These are phyloP conservation scores for Reutealis trisperma DNA, from an alignment of 345 rosid species.

Conservation along the genomic window DNA sequence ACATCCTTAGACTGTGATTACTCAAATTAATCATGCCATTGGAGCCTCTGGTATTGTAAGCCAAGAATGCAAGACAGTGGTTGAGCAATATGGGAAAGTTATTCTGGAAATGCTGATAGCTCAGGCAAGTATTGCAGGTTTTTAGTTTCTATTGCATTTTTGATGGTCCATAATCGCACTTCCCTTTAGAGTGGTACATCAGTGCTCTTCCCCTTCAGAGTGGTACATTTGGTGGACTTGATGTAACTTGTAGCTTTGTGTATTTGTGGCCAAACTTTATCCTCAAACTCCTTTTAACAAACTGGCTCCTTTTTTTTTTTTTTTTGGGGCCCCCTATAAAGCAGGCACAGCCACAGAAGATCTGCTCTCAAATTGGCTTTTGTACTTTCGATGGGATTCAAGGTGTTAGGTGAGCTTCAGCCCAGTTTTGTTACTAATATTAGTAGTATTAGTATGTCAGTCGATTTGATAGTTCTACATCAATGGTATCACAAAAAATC, in stretches of 20 bases:
- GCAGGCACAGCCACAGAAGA: conserved; percentile 28
- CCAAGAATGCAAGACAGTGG: conserved; percentile 38
- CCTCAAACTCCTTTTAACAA: not conserved
- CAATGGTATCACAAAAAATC: not conserved
- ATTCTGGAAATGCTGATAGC: conserved; percentile 32
- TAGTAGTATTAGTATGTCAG: not conserved
- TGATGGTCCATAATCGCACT: not conserved
- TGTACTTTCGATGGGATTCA: conserved; percentile 24
- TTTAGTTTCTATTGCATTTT: not conserved
- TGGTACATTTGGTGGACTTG: not conserved
- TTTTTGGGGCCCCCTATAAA: not conserved
- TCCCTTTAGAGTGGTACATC: not conserved
- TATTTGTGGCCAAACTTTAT: not conserved
- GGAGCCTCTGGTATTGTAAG: conserved; percentile 37
- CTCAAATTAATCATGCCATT: conserved; percentile 36
- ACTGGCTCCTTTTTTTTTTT: not conserved
- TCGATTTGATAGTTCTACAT: not conserved
- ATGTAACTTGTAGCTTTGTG: not conserved
- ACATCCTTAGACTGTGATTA: conserved; percentile 27
- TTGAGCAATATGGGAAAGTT: conserved; percentile 30
- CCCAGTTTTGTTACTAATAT: not conserved
- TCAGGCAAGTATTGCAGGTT: conserved; percentile 15
- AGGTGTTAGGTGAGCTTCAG: conserved; percentile 26
- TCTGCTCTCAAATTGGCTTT: conserved; percentile 36
- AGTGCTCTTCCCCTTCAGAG: not conserved